Conservation (phyloP, 2,329 filamentous ascomycete genomes). For the Calycina herbarum region DNA sequence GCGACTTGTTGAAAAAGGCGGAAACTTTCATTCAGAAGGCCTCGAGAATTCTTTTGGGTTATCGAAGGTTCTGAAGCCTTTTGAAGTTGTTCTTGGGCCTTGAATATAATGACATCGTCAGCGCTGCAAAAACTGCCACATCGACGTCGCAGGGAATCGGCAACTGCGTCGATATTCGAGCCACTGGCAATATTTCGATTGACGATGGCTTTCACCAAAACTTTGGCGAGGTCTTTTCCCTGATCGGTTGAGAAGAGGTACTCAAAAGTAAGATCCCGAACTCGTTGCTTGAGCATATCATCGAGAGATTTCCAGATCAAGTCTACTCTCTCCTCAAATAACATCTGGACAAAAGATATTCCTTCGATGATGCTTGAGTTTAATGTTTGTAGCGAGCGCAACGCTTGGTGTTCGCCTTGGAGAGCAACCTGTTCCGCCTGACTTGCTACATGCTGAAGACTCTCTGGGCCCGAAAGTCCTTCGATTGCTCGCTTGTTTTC, state of each 20-base stretch:
- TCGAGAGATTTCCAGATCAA: conserved; percentile 82
- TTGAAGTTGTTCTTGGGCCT: conserved; percentile 93
- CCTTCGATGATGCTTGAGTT: conserved; percentile 92
- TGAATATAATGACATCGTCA: conserved; percentile 97
- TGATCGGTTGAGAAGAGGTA: conserved; percentile 75
- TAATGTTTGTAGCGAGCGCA: conserved; percentile 81
- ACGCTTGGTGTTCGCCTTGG: conserved; percentile 90
- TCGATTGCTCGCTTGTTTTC: conserved; percentile 91
- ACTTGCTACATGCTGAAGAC: conserved; percentile 73
- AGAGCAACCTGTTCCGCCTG: conserved; percentile 89
- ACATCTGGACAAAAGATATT: conserved; percentile 90
- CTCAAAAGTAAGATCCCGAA: conserved; percentile 82
- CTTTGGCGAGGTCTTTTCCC: conserved; percentile 87
- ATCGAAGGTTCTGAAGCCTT: conserved; percentile 76
- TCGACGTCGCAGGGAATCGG: conserved; percentile 85
- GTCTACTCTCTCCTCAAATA: conserved; percentile 90
- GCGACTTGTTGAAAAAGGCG: conserved; percentile 88
- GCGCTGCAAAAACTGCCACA: conserved; percentile 98
- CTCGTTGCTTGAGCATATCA: conserved; percentile 65
- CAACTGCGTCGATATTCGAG: conserved; percentile 95
- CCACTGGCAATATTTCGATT: conserved; percentile 97
- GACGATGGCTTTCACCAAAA: conserved; percentile 95
- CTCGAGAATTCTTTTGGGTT: conserved; percentile 74
- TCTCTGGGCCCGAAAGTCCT: conserved; percentile 86
- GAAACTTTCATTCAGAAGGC: conserved; percentile 84